A percentile compares a stretch with the other conserved stretches of the same genome.
phyloP scores from a whole-genome alignment of 257 asterid species.

The Solanum sitiens region DNA sequence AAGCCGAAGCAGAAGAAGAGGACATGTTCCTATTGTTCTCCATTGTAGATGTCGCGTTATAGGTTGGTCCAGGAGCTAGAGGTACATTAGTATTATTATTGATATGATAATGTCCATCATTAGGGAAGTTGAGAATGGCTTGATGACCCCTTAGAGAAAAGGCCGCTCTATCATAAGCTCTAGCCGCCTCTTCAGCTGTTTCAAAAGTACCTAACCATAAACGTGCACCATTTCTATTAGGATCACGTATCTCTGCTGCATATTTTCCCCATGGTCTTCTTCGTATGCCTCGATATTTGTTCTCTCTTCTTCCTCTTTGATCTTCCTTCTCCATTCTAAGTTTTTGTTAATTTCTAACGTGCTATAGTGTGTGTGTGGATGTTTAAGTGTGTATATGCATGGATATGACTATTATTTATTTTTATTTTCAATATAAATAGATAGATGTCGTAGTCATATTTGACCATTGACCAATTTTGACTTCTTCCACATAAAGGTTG shows the following conservation, averaged over 20 bases:
- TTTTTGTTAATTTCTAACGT: background rate
- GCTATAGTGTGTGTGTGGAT: background rate
- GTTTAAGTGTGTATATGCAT: background rate
- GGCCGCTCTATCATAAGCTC: slow-evolving; percentile 86
- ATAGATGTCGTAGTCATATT: background rate
- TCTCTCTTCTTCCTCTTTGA: slow-evolving; percentile 9
- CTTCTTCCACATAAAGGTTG: background rate
- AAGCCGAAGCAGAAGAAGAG: background rate
- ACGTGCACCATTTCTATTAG: slow-evolving; percentile 53
- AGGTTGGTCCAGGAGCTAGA: background rate
- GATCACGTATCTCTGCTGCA: slow-evolving; percentile 88
- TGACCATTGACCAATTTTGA: background rate
- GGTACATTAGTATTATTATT: background rate
- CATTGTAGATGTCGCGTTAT: background rate
- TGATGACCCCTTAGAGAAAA: slow-evolving; percentile 72
- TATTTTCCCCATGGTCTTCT: slow-evolving; percentile 84
- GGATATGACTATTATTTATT: background rate
- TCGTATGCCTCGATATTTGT: slow-evolving; percentile 62
- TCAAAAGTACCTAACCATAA: slow-evolving; percentile 79
- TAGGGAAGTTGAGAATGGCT: slow-evolving; percentile 73
- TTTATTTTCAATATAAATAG: background rate
- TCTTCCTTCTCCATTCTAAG: slow-evolving; percentile 3
- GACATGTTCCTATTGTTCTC: background rate
- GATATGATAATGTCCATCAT: slow-evolving; percentile 40
- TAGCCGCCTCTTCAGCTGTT: slow-evolving; percentile 73